phyloP scores from a whole-genome alignment of 2,329 filamentous ascomycete species.

The Apiospora saccharicola region DNA sequence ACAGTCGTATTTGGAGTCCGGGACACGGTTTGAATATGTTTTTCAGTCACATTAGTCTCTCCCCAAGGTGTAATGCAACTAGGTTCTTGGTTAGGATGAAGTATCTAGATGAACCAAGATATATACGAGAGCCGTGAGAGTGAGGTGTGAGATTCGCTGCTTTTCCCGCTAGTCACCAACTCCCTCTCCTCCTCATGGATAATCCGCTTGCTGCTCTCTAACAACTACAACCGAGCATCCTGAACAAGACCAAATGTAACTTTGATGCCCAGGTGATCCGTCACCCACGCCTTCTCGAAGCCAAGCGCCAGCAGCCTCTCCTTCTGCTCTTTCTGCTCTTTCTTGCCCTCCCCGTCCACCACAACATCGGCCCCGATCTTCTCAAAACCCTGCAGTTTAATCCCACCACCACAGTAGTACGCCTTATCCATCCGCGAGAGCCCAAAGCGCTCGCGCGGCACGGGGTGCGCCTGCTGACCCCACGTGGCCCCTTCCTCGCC shows the following conservation, averaged over 20 bases:
- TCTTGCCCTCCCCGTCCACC: conserved; percentile 42
- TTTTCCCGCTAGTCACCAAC: too few relatives aligned
- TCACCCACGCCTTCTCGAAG: conserved; percentile 54
- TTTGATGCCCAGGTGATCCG: conserved; percentile 56
- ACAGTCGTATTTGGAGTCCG: neutral
- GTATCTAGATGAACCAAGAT: too few relatives aligned
- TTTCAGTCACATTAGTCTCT: too few relatives aligned
- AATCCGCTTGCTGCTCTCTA: too few relatives aligned
- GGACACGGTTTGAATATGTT: too few relatives aligned
- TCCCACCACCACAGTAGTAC: conserved; percentile 46
- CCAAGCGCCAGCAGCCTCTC: conserved; percentile 31
- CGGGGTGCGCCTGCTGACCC: conserved; percentile 58
- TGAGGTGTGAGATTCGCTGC: too few relatives aligned
- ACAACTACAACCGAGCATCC: neutral
- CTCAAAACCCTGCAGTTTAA: conserved; percentile 45
- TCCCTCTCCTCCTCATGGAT: too few relatives aligned
- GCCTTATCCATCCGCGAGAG: conserved; percentile 62
- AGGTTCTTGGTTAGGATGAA: too few relatives aligned
- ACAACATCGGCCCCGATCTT: conserved; percentile 54
- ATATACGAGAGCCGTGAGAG: too few relatives aligned
- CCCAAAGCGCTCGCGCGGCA: conserved; percentile 50
- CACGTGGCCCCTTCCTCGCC: conserved; percentile 57
- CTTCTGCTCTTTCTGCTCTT: conserved; percentile 36
- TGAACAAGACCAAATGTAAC: conserved; percentile 35
- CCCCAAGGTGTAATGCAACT: too few relatives aligned